Base-by-base conservation (phyloP, 2,329 filamentous ascomycete species). In the Volutella citrinella region DNA sequence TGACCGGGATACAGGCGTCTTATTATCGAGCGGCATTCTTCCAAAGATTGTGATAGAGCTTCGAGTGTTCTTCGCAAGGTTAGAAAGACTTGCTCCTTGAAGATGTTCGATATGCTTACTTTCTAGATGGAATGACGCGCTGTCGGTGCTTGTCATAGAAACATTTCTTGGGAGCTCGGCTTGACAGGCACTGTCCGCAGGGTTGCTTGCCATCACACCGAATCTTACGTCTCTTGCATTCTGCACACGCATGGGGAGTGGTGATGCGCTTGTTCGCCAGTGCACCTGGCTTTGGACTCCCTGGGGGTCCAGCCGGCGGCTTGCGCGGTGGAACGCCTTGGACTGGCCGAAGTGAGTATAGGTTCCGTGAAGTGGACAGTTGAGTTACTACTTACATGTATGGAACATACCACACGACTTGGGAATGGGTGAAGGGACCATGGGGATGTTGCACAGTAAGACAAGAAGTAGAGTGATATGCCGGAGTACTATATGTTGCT, bases 201-300 rank as follows among this genome's bases (percentile, higher is more conserved):
- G 87, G 87, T 54, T 87, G 82, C 46, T 82, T 77, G 34, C 87
- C 87, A 64, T 90, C 85, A 55, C 87, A 93, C 44, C 87, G 82
- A 36, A 91, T 91, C 62, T 91, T 93, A 42, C 86, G 76, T 48
- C 86, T 74, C 55, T 88, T 82, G 64, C 86, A 88, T 51, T 86
- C 83, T 29, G 84, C 80, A 57, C 84, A 88, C 22, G 84, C 84
- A 52, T 84, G 72, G 17, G 71, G 69, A 38, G 72, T 76, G 21
- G 72, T 76, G 49, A 74, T 72, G 45, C 73, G 66, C 57, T 74
- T 72, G 29, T 63, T 58, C 8, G 60, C 56, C 8, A 51, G 54
- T 21, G 60, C 60, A 35, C 57, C 64, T 17, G 66, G 46, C 42
- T 69, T 72, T 36, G 58, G 50, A 48, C 49, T 54, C 32, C 50